A percentile compares a stretch with the other conserved stretches of the same genome.
Conservation (phyloP, 2,329 filamentous ascomycete species). For the Madurella fahalii region DNA sequence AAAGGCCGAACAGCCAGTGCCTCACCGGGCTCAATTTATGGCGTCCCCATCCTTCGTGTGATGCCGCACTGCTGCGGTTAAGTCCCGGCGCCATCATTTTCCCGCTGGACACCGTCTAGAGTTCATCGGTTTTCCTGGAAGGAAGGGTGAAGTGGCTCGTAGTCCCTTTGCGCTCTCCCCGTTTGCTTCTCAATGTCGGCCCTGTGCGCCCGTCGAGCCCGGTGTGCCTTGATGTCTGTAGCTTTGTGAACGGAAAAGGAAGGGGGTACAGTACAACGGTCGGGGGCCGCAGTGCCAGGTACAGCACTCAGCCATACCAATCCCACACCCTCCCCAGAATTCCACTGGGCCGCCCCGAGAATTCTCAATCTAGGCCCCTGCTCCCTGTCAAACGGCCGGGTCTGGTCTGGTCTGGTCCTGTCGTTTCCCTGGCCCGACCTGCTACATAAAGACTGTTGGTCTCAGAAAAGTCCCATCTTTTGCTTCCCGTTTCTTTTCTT, state of each 20-base stretch:
- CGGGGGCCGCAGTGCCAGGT: background rate
- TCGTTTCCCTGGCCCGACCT: slow-evolving; percentile 17
- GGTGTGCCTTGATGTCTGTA: background rate
- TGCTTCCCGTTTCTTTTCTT: slow-evolving; percentile 16
- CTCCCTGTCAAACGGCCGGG: slow-evolving; percentile 16
- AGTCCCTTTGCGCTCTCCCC: background rate
- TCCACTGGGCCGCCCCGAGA: slow-evolving; percentile 19
- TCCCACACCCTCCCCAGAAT: slow-evolving; percentile 21
- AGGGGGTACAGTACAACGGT: background rate
- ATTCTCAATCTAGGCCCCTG: slow-evolving; percentile 17
- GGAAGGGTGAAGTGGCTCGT: too few species aligned
- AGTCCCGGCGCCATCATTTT: background rate
- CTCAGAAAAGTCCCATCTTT: slow-evolving; percentile 8
- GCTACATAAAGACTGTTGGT: slow-evolving; percentile 23
- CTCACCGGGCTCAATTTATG: slow-evolving; percentile 6
- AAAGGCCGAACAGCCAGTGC: slow-evolving; percentile 1
- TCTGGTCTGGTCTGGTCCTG: slow-evolving; percentile 14
- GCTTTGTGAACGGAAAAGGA: slow-evolving; percentile 3
- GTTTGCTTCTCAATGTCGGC: slow-evolving; percentile 14
- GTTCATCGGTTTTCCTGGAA: too few species aligned
- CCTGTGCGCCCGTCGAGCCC: too few species aligned
- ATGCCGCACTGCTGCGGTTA: slow-evolving; percentile 14
- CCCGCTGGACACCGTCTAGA: background rate
- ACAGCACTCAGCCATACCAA: slow-evolving; percentile 5
- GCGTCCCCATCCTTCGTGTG: slow-evolving; percentile 9